Conservation (phyloP, 2,329 filamentous ascomycete genomes). For the Elsinoe perseae region DNA sequence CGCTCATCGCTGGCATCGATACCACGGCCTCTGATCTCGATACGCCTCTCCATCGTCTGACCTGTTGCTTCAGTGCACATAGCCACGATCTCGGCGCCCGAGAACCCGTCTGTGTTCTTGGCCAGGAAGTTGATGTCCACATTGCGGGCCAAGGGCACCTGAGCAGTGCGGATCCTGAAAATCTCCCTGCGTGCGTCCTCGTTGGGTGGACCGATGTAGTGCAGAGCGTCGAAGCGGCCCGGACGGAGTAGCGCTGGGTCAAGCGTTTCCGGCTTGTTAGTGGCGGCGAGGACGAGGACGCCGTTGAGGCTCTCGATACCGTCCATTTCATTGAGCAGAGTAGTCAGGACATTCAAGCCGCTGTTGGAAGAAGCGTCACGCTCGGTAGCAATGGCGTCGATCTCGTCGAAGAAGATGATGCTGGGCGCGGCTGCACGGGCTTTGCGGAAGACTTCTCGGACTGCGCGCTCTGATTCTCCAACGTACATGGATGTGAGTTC, state of each 20-base stretch:
- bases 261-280: slow-evolving; percentile 78
- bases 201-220: slow-evolving; percentile 81
- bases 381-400: slow-evolving; percentile 69
- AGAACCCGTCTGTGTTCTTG: slow-evolving; percentile 62
- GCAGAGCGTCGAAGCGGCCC: slow-evolving; percentile 73
- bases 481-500: slow-evolving; percentile 97
- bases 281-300: slow-evolving; percentile 82
- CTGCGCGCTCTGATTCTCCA: slow-evolving; percentile 80
- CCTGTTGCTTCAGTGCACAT: slow-evolving; percentile 40
- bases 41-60: slow-evolving; percentile 27
- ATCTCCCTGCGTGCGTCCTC: slow-evolving; percentile 67
- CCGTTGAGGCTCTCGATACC: slow-evolving; percentile 78
- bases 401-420: slow-evolving; percentile 96
- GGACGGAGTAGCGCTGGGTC: slow-evolving; percentile 80
- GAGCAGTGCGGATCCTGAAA: slow-evolving; percentile 57
- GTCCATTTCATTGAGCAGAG: slow-evolving; percentile 89
- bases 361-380: slow-evolving; percentile 41
- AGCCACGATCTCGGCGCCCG: slow-evolving; percentile 71
- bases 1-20: slow-evolving; percentile 30
- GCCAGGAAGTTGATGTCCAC: slow-evolving; percentile 61
- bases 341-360: slow-evolving; percentile 77
- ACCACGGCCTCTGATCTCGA: slow-evolving; percentile 28
- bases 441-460: slow-evolving; percentile 78
- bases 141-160: slow-evolving; percentile 53
- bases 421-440: slow-evolving; percentile 78